These are phyloP conservation scores for Phylloporus gajari DNA, from an alignment of 1,284 basidiomycete species.

Conservation along the genomic window DNA sequence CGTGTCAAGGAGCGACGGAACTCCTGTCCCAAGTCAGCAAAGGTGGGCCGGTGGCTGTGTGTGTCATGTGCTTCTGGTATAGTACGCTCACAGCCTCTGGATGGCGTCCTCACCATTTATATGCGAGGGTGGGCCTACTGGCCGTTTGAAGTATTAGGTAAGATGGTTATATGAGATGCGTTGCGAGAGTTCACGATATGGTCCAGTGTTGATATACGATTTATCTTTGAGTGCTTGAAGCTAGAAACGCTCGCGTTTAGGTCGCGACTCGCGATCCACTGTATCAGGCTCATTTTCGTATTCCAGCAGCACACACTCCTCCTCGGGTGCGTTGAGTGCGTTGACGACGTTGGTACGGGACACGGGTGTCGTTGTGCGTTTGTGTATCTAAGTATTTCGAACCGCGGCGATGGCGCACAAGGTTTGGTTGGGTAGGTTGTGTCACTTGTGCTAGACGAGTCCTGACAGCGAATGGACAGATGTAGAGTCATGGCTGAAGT, in stretches of 20 bases:
- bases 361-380: constrained; percentile 73
- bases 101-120: too few species aligned
- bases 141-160: constrained; percentile 91
- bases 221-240: too few species aligned
- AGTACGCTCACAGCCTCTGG: too few species aligned
- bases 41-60: too few species aligned
- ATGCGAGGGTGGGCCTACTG: constrained; percentile 98
- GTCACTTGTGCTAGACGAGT: background rate
- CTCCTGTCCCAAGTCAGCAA: too few species aligned
- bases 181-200: constrained; percentile 17
- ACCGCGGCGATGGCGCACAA: constrained; percentile 88
- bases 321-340: constrained; percentile 33
- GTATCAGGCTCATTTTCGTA: constrained; percentile 96
- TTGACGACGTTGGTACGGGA: constrained; percentile 47
- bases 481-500: constrained; percentile 92
- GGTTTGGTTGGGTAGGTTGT: constrained; percentile 86
- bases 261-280: constrained; percentile 75
- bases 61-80: too few species aligned
- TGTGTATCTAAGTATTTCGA: constrained; percentile 93
- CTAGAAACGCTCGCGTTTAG: constrained; percentile 77
- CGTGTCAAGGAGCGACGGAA: too few species aligned
- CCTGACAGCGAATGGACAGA: constrained; percentile 49
- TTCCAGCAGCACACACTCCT: constrained; percentile 84
- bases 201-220: constrained; percentile 79
- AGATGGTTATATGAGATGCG: constrained; percentile 26